Base-by-base conservation (phyloP, 2,329 filamentous ascomycete genomes). In the Aspergillus pseudotamarii region DNA sequence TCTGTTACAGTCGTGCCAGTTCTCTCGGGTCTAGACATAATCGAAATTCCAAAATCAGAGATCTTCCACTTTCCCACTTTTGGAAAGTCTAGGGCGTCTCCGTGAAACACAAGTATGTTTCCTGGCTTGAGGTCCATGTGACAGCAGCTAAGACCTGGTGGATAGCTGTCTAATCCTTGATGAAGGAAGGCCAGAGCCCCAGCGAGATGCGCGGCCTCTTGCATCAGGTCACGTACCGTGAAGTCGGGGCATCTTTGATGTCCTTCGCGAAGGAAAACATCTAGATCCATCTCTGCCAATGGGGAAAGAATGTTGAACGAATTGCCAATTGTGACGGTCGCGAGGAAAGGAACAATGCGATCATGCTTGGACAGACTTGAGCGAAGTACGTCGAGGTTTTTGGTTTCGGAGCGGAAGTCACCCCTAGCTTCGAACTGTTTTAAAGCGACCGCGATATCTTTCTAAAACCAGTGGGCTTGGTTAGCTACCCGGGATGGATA, bases 61-160 rank as follows among this genome's bases (percentile, higher is more conserved):
- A 73, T 72, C 58, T 62, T 70, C 71, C 71, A 72, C 23, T 61
- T 62, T 12, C 71, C 69, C 1, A 70, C 69, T 6, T 57, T 55
- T 2, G 51, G 34, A 3, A 30, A 38, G 3, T 48, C 19, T 4
- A 6, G 14, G 36, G n/a, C 6, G 2, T 43, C n/a, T 12, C 38
- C 36, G 21, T 57, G 32, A 50, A 66, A 70, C 2, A 73, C 59
- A 1, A 73, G 60, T 26, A 73, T 69, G 36, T 72, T 72, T 10
- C 63, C 61, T 1, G 69, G 68, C 41, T 71, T 72, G 6, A 72
- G 62, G 50, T 72, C 67, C 59, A 63, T 63, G 30, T 70, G 67
- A 36, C 58, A 64, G 32, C 60, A 63, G 6, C 23, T 50, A 41
- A 26, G n/a, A 14, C 46, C 36, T 6, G 14, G 23, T 14, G 34